Evolutionary conservation across 495 filamentous ascomycete species (phyloP).

Genomic region (Hypoxylon perforatum): DNA sequence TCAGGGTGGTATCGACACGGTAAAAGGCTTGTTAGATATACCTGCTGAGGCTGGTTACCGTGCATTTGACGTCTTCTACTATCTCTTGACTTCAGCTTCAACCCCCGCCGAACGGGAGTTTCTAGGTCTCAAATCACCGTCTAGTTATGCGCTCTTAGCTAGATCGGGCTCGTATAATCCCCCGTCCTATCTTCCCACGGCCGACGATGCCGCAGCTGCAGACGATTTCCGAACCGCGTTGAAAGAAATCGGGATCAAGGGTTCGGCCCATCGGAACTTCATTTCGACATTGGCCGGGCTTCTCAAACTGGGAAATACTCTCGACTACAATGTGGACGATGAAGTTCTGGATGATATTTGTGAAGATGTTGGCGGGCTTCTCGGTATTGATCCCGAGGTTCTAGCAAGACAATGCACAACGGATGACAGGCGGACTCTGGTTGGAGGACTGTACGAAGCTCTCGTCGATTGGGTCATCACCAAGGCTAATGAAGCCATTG

Average conservation of each 20-base stretch:
- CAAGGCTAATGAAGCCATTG: conserved; percentile 91
- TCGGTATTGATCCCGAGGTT: conserved; percentile 88
- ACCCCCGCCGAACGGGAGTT: conserved; percentile 93
- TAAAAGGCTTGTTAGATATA: conserved; percentile 82
- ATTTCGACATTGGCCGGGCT: conserved; percentile 87
- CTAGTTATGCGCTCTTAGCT: conserved; percentile 80
- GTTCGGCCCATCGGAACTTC: conserved; percentile 78
- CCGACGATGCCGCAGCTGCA: conserved; percentile 90
- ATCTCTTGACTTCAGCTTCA: conserved; percentile 88
- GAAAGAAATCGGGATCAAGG: conserved; percentile 92
- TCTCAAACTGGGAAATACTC: conserved; percentile 89
- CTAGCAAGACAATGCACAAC: conserved; percentile 82
- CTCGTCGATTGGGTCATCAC: conserved; percentile 93
- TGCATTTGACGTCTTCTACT: conserved; percentile 99
- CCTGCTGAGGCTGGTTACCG: conserved; percentile 83
- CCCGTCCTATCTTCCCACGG: conserved; percentile 89
- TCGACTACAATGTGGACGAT: conserved; percentile 85
- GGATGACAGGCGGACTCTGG: conserved; percentile 81
- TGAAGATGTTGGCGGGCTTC: conserved; percentile 86
- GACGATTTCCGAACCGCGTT: conserved; percentile 89
- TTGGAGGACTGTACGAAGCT: conserved; percentile 91
- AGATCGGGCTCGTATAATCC: conserved; percentile 87
- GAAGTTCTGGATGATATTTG: conserved; percentile 88
- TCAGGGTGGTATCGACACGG: conserved; percentile 87
- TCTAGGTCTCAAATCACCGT: conserved; percentile 82